Conservation (phyloP, 164 flowering plant genomes). For the Cinnamomum micranthum region DNA sequence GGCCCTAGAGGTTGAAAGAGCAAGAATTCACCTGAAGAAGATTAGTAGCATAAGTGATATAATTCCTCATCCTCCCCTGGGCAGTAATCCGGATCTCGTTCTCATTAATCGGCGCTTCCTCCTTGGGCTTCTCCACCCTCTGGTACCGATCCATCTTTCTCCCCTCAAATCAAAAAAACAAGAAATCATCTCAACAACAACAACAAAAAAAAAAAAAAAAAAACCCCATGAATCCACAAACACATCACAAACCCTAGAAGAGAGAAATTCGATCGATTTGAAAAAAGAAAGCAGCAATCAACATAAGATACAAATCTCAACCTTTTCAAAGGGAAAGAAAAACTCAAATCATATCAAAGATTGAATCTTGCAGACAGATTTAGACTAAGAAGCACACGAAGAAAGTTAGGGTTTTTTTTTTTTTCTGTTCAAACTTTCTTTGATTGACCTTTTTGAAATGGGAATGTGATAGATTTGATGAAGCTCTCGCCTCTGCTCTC, state of each 20-base stretch:
- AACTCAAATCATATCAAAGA: neutral
- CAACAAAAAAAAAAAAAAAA: too few species aligned
- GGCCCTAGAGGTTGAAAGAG: too few species aligned
- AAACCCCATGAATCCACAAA: neutral
- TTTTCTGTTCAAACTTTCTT: too few species aligned
- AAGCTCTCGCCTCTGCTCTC: neutral
- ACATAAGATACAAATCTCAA: neutral
- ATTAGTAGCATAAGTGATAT: slow-evolving; percentile 77
- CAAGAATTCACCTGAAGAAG: slow-evolving; percentile 19
- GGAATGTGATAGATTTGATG: neutral
- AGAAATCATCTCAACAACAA: neutral
- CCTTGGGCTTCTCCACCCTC: slow-evolving; percentile 81
- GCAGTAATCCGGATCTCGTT: slow-evolving; percentile 83
- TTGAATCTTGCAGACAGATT: neutral
- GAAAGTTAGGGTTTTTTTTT: neutral
- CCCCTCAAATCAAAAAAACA: neutral
- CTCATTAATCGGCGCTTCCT: slow-evolving; percentile 67
- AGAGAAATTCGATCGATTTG: neutral
- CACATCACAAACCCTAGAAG: slow-evolving; percentile 4
- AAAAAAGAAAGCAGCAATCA: too few species aligned
- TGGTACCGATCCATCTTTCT: slow-evolving; percentile 81
- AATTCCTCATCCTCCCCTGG: slow-evolving; percentile 81
- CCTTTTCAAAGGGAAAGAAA: too few species aligned
- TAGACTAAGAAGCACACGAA: neutral
- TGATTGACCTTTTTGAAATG: neutral